These are phyloP conservation scores for Sporisorium scitamineum DNA, from an alignment of 1,284 basidiomycete species.

Conservation along the genomic window DNA sequence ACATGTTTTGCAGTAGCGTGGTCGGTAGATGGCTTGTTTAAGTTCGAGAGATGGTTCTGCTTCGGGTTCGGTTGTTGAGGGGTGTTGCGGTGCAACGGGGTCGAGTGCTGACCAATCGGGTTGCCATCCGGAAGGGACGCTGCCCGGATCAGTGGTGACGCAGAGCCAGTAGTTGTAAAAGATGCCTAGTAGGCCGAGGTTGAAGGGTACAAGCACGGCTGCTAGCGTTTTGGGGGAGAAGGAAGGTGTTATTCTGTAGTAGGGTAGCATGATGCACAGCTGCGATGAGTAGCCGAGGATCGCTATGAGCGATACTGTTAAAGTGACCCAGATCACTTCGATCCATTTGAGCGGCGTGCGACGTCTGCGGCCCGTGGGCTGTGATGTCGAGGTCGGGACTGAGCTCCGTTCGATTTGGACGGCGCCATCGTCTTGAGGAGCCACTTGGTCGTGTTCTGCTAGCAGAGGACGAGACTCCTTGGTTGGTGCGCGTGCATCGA, in stretches of 20 bases:
- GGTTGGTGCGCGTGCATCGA: not conserved
- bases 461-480: conserved; percentile 14
- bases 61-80: not conserved
- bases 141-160: conserved; percentile 56
- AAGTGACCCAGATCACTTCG: conserved; percentile 44
- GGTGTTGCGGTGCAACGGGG: conserved; percentile 1
- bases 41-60: conserved; percentile 24
- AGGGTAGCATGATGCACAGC: conserved; percentile 60
- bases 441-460: not conserved
- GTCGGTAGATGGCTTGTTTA: conserved; percentile 35
- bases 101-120: conserved; percentile 55
- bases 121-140: conserved; percentile 57
- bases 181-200: conserved; percentile 73
- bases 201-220: conserved; percentile 84
- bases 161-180: conserved; percentile 64
- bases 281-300: conserved; percentile 61
- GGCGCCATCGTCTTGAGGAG: not conserved
- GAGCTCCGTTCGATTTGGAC: not conserved
- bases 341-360: conserved; percentile 40
- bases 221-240: conserved; percentile 75
- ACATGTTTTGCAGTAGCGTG: conserved; percentile 64
- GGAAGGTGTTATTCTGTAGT: conserved; percentile 52
- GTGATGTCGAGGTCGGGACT: not conserved
- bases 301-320: conserved; percentile 44
- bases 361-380: conserved; percentile 4